phyloP scores from a whole-genome alignment of 2,329 filamentous ascomycete genomes.

The Sclerotinia glacialis region DNA sequence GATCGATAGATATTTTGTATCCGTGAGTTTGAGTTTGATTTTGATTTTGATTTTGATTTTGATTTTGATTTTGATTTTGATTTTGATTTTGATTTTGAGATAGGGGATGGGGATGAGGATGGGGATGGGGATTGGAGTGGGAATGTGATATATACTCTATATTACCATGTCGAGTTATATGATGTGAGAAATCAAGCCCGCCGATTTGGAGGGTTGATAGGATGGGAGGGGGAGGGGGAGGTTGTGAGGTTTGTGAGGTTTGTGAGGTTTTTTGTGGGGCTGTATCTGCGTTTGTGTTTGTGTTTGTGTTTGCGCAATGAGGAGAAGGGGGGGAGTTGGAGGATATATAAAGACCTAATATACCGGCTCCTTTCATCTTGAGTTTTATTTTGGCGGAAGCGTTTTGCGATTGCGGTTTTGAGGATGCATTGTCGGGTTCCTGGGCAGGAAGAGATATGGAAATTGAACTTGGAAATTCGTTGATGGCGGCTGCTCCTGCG shows the following conservation, averaged over 20 bases:
- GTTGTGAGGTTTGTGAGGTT: too few species aligned
- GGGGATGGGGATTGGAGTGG: too few species aligned
- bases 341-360: background rate
- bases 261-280: background rate
- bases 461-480: background rate
- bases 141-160: background rate
- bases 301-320: too few species aligned
- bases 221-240: too few species aligned
- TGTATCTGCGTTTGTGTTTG: too few species aligned
- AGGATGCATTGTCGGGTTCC: too few species aligned
- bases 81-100: background rate
- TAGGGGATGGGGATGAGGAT: too few species aligned
- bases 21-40: too few species aligned
- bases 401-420: background rate
- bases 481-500: background rate
- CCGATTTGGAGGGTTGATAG: background rate
- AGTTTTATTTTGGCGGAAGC: background rate
- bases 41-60: background rate
- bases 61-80: too few species aligned
- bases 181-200: background rate
- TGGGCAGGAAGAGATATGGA: background rate
- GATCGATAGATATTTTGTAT: background rate
- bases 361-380: background rate
- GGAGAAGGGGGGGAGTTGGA: rapidly evolving
- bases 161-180: background rate